Evolutionary conservation across 768 basidiomycete species (phyloP).

Genomic region (Gloeopeniophorella convolvens): DNA sequence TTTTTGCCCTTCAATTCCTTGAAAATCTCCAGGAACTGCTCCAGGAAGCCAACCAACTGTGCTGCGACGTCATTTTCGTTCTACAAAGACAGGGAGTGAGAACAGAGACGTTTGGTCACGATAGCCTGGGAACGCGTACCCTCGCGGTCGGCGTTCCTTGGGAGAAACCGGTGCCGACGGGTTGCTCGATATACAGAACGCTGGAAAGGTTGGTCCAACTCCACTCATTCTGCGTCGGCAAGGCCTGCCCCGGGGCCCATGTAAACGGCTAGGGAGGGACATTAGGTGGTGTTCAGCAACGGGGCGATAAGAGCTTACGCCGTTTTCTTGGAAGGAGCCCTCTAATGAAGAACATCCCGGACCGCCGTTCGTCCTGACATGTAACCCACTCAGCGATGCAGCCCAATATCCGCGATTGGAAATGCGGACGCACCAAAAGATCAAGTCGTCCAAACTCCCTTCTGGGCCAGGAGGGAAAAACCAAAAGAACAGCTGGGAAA

Average conservation of each 20-base stretch:
- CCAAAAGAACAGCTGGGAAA: slow-evolving; percentile 71
- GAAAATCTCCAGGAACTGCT: slow-evolving; percentile 73
- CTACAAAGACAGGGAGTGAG: slow-evolving; percentile 14
- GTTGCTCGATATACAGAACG: slow-evolving; percentile 70
- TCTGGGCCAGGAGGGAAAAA: slow-evolving; percentile 74
- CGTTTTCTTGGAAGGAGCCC: slow-evolving; percentile 69
- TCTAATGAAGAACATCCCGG: slow-evolving; percentile 73
- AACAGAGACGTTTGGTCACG: background rate
- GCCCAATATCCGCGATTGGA: background rate
- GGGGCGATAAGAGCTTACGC: slow-evolving; percentile 38
- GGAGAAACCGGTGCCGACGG: slow-evolving; percentile 74
- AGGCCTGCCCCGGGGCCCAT: slow-evolving; percentile 59
- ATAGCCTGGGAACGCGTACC: slow-evolving; percentile 19
- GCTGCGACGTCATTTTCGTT: slow-evolving; percentile 53
- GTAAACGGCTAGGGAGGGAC: slow-evolving; percentile 46
- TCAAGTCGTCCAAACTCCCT: slow-evolving; percentile 64
- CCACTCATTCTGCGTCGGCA: slow-evolving; percentile 54
- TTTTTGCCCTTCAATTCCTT: slow-evolving; percentile 67
- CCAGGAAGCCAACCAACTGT: slow-evolving; percentile 53
- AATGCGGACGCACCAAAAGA: slow-evolving; percentile 55
- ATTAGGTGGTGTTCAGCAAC: background rate
- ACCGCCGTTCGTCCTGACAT: slow-evolving; percentile 67
- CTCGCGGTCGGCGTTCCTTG: slow-evolving; percentile 57
- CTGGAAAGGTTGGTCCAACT: slow-evolving; percentile 81
- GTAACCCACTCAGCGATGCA: no score